Evolutionary conservation across 352 stramenopile species (phyloP), one percentile per base, ranked within the genome.

Genomic region (Globisporangium nodosum): DNA sequence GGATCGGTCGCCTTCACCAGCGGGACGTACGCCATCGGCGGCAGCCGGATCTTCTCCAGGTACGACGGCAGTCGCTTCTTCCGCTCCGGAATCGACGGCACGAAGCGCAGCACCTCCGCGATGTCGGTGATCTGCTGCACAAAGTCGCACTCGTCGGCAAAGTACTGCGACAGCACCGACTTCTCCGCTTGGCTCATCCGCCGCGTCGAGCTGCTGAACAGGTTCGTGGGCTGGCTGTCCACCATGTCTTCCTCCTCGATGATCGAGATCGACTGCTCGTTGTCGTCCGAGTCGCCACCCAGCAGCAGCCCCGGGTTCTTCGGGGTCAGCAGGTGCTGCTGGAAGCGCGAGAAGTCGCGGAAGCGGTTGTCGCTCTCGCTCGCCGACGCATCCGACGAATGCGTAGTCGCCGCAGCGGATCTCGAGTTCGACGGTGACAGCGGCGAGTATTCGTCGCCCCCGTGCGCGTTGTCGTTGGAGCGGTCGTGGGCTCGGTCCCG

Each of bases 51-150:
- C 52, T 87, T 94, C 56, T 90, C 80, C 49, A 96, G 64, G 65
- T 95, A 88, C 8, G 73, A 82, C 0, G 83, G 79, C 21, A 96
- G 60, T 1, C 82, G 76, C 49, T 87, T 76, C 63, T 94, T 96
- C 11, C 88, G 76, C 35, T 95, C 82, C 30, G 81, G 66, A 55
- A 92, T 74, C 37, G 78, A 84, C 13, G 83, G 76, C n/a, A 96
- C 80, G 40, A 94, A 93, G 4, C 88, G 83, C 47, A 96, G 61
- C 3, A 73, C 69, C 53, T 96, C 87, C 0, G 87, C 81, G 59
- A 95, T 91, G 51, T 92, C 82, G 2, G 86, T 96, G 50, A 96
- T 90, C 55, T 94, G 85, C 68, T 96, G 73, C 8, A 96, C 87
- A 55, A 96, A 96, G 53, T 92, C 78, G 52, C 86, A 92, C 60